Evolutionary conservation across 1,139 yeast species (phyloP).

Genomic region (Candida pseudoviswanathii): DNA sequence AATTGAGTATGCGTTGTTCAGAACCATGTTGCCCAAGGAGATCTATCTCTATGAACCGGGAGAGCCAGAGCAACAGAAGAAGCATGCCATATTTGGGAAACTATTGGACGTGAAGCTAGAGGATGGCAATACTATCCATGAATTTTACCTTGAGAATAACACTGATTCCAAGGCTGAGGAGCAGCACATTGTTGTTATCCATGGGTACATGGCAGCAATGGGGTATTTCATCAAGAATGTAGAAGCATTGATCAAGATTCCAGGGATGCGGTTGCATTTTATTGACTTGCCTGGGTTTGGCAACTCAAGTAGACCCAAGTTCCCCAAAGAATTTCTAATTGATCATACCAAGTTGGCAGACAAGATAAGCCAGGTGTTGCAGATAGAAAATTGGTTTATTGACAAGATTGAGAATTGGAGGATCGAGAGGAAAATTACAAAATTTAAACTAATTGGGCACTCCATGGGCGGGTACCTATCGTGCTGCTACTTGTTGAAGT

Average conservation of each 20-base stretch:
- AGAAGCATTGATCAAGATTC: conserved; percentile 35
- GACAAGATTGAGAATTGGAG: conserved; percentile 46
- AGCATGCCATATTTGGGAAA: conserved; percentile 19
- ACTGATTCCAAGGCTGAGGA: conserved; percentile 18
- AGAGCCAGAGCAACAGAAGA: conserved; percentile 5
- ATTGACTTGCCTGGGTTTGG: conserved; percentile 51
- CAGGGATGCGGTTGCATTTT: conserved; percentile 35
- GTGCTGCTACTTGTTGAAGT: conserved; percentile 45
- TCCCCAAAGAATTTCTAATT: conserved; percentile 33
- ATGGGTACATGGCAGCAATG: conserved; percentile 52
- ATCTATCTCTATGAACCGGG: conserved; percentile 26
- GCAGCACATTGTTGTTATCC: conserved; percentile 37
- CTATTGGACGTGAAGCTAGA: conserved; percentile 36
- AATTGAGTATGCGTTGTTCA: conserved; percentile 39
- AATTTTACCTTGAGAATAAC: conserved; percentile 36
- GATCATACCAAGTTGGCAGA: conserved; percentile 25
- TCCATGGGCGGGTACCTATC: conserved; percentile 51
- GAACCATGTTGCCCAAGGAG: conserved; percentile 36
- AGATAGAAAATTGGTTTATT: conserved; percentile 47
- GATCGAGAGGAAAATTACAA: conserved; percentile 21
- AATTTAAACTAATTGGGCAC: conserved; percentile 40
- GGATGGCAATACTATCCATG: conserved; percentile 37
- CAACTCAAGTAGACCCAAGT: conserved; percentile 43
- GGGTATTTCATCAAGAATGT: conserved; percentile 47
- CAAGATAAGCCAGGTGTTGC: conserved; percentile 35